Base-by-base conservation (phyloP, 2,329 filamentous ascomycete species). In the Hirsutella minnesotensis region DNA sequence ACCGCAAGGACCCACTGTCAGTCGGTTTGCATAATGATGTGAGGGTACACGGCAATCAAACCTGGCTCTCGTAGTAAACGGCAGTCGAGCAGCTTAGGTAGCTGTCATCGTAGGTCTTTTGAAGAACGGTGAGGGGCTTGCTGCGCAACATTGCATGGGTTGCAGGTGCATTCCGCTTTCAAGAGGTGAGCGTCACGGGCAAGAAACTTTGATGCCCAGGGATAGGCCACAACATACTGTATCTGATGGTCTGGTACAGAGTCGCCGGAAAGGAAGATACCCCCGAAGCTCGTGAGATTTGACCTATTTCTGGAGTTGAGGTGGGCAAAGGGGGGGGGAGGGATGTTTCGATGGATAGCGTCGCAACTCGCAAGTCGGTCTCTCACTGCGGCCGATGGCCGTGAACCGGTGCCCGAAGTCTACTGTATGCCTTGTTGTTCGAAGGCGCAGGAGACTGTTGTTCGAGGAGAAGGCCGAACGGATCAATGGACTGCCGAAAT, bases 51-150 rank as follows among this genome's bases (percentile, higher is more conserved):
- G 33, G 33, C 22, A 16, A 31, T 47, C 44, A 20, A 21, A 94
- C 88, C 77, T 94, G 83, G 60, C 83, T 79, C 67, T 98, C 92
- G 62, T 95, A 95, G 66, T 95, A 95, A 42, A 95, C 86, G 33
- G 90, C 90, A 2, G 89, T 96, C 13, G 89, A 95, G 65, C 89
- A 95, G 58, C 83, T 88, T 54, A 95, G 68, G 66, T 95, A 95
- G 63, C 85, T 89, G 63, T 96, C 88, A 68, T 96, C 90, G 67
- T 96, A 96, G 44, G 88, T 94, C 75, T 95, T 95, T 68, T 96
- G 90, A 62, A 95, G 79, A 48, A 80, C 79, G 63, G 83, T 79
- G 58, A 80, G 73, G 48, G 63, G 63, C 56, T 64, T 72, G 58
- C 65, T 73, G 54, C 67, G 68, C 60, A 72, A 69, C 73, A 77